Percentiles rank a stretch among this genome's conserved stretches.
phyloP scores from a whole-genome alignment of 2,329 filamentous ascomycete genomes.

The Allantophomopsis lycopodina region DNA sequence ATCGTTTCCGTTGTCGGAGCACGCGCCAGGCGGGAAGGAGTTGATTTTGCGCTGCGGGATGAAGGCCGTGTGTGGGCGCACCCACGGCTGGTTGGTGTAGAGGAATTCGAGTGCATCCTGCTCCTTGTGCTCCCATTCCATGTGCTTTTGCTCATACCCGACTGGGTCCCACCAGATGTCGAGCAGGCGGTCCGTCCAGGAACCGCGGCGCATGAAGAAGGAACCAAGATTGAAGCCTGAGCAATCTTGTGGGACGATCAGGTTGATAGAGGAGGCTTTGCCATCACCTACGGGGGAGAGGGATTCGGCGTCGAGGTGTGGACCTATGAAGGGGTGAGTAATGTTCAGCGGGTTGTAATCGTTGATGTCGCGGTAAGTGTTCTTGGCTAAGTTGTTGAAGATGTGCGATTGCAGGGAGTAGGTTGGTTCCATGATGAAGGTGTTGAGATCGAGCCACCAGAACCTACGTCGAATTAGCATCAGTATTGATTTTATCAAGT shows the following conservation, averaged over 20 bases:
- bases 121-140: constrained; percentile 98
- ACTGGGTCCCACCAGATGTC: constrained; percentile 99
- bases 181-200: constrained; percentile 82
- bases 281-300: constrained; percentile 67
- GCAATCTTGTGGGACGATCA: constrained; percentile 88
- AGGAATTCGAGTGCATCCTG: constrained; percentile 91
- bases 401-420: constrained; percentile 84
- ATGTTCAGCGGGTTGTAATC: constrained; percentile 92
- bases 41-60: constrained; percentile 87
- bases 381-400: constrained; percentile 62
- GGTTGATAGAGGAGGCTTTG: constrained; percentile 64
- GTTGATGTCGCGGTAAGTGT: constrained; percentile 92
- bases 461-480: constrained; percentile 47
- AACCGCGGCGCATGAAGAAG: constrained; percentile 76
- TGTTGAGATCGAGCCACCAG: constrained; percentile 98
- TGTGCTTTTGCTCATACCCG: constrained; percentile 94
- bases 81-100: constrained; percentile 85
- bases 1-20: constrained; percentile 64
- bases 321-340: constrained; percentile 60
- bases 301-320: constrained; percentile 64
- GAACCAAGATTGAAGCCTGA: constrained; percentile 92
- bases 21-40: constrained; percentile 84
- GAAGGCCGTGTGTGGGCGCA: constrained; percentile 78
- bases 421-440: constrained; percentile 91
- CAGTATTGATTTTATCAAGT: too few species aligned